Evolutionary conservation across 805 yeast species (phyloP), one percentile per base, ranked within the genome.

Genomic region (Maudiozyma serrabonitensis): DNA sequence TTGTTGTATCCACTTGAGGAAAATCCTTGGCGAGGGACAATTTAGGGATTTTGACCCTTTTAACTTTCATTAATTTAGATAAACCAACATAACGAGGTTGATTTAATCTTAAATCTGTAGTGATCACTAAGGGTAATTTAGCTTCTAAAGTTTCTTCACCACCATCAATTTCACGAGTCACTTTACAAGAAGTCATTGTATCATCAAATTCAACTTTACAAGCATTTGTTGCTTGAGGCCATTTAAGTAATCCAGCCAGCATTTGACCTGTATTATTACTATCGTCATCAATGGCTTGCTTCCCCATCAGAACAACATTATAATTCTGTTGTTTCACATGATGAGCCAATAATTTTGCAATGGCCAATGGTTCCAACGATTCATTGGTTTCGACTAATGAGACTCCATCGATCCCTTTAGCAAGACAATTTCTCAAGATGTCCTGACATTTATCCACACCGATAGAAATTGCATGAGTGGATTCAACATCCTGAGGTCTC

Each of bases 151-250:
- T 81, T 66, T 88, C 95, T 46, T 85, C 81, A 61, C 99, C 99
- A 48, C 97, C 97, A 66, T 93, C 99, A 45, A 91, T 80, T 72
- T 93, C 99, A 63, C 96, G 78, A 43, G 91, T 85, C 26, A 93
- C 95, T 6, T 16, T 38, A 38, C 21, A 16, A 3, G 21, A 11
- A 32, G 78, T 76, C 19, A 84, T 78, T 26, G 58, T 57, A 21
- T 67, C 72, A 39, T 72, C 68, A 19, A 88, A 66, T 41, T 75
- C 84, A 37, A 91, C 91, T 65, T 87, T 84, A 44, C 93, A 84
- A 6, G 96, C 97, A 63, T 88, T 87, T 34, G 97, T 91, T 34
- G 96, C 96, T 62, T 90, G 97, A 18, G 97, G 95, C 98, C 98
- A 91, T 61, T 82, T 80, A 68, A 91, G 76, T 52, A 91, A 71